Evolutionary conservation across 139 green algal species (phyloP), one percentile per base, ranked within the genome.

Genomic region (Eudorina sp.): DNA sequence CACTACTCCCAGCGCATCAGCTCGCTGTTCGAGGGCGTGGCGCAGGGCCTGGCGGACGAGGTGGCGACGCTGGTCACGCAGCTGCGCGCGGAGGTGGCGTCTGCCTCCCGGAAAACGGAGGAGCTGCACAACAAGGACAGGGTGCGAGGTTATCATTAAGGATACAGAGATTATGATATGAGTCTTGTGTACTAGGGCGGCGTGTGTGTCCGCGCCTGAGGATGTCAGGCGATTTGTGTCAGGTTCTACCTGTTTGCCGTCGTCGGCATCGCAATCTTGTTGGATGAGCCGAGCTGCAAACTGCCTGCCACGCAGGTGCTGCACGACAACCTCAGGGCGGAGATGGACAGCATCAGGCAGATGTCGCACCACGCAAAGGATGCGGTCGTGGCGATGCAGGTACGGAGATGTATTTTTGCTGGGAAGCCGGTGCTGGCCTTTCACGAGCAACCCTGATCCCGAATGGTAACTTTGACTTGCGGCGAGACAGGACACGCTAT

Each of bases 1-100:
- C 46, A 74, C 69, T 93, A 93, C 84, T 91, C 88, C 25, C 23
- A 78, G 43, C 81, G 81, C 66, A 60, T 87, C 38, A 79, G 62
- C 31, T 58, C 43, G 16, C 46, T 87, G 31, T 87, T 90, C 13
- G 72, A 86, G 58, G 43, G 75, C 31, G 73, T 91, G 38, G 88
- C 81, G 48, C 80, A 78, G 21, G 60, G 73, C 34, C 46, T 91
- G 73, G 88, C 81, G 21, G 81, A 85, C 21, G 81, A 89, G 46
- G 88, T 91, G 81, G 74, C 85, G 9, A 36, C 85, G 46, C 43
- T 77, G 58, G 38, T 73, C 29, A 75, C 48, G 31, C 62, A 72
- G 73, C 55, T 90, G 74, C 74, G 85, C 2, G 29, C 66, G 1
- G 76, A 90, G 58, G 62, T 90, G 27, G 74, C 74, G 27, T 45